Base-by-base conservation (phyloP, 2,329 filamentous ascomycete genomes). In the Diaporthe caulivora region DNA sequence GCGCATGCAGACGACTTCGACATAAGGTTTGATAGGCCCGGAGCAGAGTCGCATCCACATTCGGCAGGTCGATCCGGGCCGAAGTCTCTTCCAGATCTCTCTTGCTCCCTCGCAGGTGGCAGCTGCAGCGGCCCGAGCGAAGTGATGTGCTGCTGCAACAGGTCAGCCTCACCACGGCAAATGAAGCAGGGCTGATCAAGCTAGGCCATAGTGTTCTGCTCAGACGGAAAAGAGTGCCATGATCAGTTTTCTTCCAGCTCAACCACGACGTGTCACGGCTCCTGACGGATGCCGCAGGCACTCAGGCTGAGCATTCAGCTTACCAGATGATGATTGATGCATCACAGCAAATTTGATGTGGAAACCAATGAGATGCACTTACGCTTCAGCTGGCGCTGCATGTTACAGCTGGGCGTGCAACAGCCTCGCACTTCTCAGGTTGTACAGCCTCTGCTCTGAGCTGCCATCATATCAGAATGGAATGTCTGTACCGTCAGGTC, bases 401-500 rank as follows among this genome's bases (percentile, higher is more conserved):
- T 24, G 62, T 13, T 5, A 29, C 8, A 18, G 24, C 47, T 10
- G n/a, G n/a, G n/a, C 31, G 21, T 17, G n/a, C 37, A 24, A 24
- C 31, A n/a, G 4, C 11, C 42, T 9, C 31, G 21, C 5, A 8
- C 11, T 42, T 9, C 31, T 13, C 6, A 13, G 21, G 18, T 40
- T 24, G n/a, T 51, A 44, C 44, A 26, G 42, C 7, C 44, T 37
- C 15, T 51, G n/a, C 8, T 26, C 34, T 26, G 11, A 15, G 24
- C 29, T 47, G 21, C 10, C 13, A 49, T 51, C 24, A 17, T 17
- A 26, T 13, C 24, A 24, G 31, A 53, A 34, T 55, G 73, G 47
- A 55, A 72, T 49, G 44, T 67, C 55, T 65, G 68, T 72, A 70
- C 70, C 76, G 78, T 90, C 87, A 91, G 89, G 89, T 91, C 89